Evolutionary conservation across 139 green algal genomes (phyloP), one percentile per base, ranked within the genome.

Genomic region (Chlamydomonas asymmetrica): DNA sequence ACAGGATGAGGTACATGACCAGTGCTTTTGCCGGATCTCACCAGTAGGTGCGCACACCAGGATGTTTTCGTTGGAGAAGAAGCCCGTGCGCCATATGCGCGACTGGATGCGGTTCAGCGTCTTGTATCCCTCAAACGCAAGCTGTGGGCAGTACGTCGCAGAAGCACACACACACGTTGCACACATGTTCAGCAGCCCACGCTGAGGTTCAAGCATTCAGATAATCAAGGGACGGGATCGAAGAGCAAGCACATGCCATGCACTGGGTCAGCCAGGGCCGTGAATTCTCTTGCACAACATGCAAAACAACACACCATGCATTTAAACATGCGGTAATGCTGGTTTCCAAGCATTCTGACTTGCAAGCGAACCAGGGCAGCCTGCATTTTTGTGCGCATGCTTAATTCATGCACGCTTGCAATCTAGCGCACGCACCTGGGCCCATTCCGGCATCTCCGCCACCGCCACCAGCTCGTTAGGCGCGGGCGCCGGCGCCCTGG

Each of bases 61-160:
- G 39, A 97, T 63, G 81, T 99, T 98, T 77, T 97, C 88, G 75
- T 97, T 98, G 74, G 75, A 85, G 73, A 80, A 49, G 78, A 93
- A 97, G 27, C 88, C 93, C 29, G 89, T 89, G 2, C 76, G 73
- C 78, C 89, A 98, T 74, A 99, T 98, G 54, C 82, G 81, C 57
- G 76, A 91, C 83, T 98, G 94, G 80, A 98, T 97, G 84, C 94
- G 90, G 81, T 99, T 99, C 34, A 99, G 89, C 0, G 88, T 82
- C 76, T 96, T 92, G 84, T 97, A 98, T n/a, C 95, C 95, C 20
- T 78, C 81, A 79, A 98, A 77, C 13, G 71, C 71, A 23, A 77
- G 71, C 71, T 75, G 69, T 0, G 62, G 37, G 45, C 45, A 52
- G 45, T 25, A 52, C 13, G 45, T 52, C 37, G 62, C 23, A 16